phyloP scores from a whole-genome alignment of 345 rosid genomes.

The Rhizophora mangle region DNA sequence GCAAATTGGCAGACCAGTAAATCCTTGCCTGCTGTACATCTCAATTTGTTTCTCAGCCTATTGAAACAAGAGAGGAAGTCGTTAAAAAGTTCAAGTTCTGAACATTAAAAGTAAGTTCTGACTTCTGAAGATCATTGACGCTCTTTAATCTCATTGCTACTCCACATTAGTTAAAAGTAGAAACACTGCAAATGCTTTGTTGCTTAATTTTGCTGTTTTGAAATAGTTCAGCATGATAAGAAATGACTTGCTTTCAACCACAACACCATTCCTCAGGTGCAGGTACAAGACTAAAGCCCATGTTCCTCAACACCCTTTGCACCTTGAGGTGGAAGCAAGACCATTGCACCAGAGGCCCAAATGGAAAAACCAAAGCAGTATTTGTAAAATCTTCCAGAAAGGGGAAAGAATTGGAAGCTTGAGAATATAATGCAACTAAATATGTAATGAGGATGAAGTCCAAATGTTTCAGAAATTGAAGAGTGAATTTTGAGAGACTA shows the following conservation, averaged over 20 bases:
- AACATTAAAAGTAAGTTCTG: neutral
- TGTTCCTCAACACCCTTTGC: too few species aligned
- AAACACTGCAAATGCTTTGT: too few species aligned
- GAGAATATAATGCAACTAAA: neutral
- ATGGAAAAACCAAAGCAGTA: neutral
- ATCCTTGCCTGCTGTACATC: slow-evolving; percentile 88
- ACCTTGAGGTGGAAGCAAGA: too few species aligned
- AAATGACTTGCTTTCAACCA: too few species aligned
- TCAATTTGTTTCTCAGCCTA: slow-evolving; percentile 98
- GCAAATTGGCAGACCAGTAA: slow-evolving; percentile 88
- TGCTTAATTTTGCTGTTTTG: too few species aligned
- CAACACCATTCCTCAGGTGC: too few species aligned
- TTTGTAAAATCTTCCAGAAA: neutral
- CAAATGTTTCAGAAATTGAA: neutral
- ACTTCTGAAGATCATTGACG: too few species aligned
- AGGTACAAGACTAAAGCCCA: too few species aligned
- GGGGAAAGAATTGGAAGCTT: neutral
- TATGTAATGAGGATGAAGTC: neutral
- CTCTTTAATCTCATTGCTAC: too few species aligned
- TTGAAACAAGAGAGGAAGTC: neutral
- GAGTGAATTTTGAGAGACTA: neutral
- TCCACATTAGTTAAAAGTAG: too few species aligned
- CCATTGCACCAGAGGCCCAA: too few species aligned
- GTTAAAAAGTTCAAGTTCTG: neutral
- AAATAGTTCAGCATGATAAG: too few species aligned